Evolutionary conservation across 2,329 filamentous ascomycete genomes (phyloP).

Genomic region (Coccinonectria pachysandricola): DNA sequence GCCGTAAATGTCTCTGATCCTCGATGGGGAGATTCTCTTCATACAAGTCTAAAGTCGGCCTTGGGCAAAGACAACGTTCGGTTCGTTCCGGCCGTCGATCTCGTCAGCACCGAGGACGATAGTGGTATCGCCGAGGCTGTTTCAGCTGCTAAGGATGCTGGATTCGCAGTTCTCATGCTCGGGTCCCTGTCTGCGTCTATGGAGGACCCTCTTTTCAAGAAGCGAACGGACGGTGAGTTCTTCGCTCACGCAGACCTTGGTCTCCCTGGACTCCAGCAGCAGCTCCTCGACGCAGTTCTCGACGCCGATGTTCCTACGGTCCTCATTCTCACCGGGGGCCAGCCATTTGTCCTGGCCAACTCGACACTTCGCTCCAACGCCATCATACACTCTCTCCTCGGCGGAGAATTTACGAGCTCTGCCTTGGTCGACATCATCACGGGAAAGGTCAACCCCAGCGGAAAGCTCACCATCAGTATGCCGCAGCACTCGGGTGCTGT

Average conservation of each 20-base stretch:
- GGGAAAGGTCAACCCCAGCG: constrained; percentile 45
- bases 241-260: constrained; percentile 18
- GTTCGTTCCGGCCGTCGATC: neutral
- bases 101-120: neutral
- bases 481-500: constrained; percentile 30
- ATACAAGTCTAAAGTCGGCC: no score
- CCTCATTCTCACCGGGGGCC: constrained; percentile 15
- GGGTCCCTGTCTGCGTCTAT: constrained; percentile 12
- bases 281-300: constrained; percentile 19
- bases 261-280: constrained; percentile 19
- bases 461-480: constrained; percentile 30
- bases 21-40: neutral
- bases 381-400: constrained; percentile 50
- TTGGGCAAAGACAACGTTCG: neutral
- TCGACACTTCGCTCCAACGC: constrained; percentile 31
- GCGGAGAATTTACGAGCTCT: constrained; percentile 53
- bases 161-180: constrained; percentile 9
- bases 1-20: neutral
- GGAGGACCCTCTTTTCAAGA: constrained; percentile 7
- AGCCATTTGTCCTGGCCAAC: constrained; percentile 16
- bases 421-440: constrained; percentile 52
- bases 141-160: constrained; percentile 11
- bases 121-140: constrained; percentile 6
- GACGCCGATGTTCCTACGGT: constrained; percentile 18
- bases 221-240: constrained; percentile 22